Evolutionary conservation across 805 yeast genomes (phyloP), one percentile per base, ranked within the genome.

Genomic region (Starmerella powellii): DNA sequence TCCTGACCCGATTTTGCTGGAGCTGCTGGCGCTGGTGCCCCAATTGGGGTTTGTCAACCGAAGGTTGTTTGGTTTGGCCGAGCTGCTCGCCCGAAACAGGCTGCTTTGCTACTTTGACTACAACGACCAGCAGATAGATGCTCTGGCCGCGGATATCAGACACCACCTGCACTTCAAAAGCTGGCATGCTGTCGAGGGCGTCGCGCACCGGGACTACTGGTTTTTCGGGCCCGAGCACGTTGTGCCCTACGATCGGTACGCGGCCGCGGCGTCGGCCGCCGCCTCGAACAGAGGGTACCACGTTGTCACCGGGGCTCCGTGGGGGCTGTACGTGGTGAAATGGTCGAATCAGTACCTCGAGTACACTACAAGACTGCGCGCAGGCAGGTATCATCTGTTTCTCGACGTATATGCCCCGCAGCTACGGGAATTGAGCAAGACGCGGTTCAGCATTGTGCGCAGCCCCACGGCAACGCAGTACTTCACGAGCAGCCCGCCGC

Each of bases 171-270:
- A 46, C 8, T 31, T 49, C 23, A 33, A 41, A 13, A 45, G 50
- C n/a, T 51, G 53, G 53, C 42, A 33, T 4, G 42, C 44, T 4
- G 43, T 43, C n/a, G 50, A 51, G 17, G 40, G 35, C 11, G 44
- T 51, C 2, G 44, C 50, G 4, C 31, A 41, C 21, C 38, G 42
- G 24, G 53, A 51, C 35, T 42, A 45, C 33, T 51, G 55, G 55
- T 47, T 51, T 30, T 51, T 51, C 23, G 50, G 44, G 16, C 49
- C 55, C 6, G 51, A 49, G 33, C 50, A 46, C 20, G 41, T 46
- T 11, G 21, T 20, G 24, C 11, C 19, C 15, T 11, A 19, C 10
- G 27, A 20, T n/a, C 8, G 21, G 18, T 32, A 32, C 23, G 20
- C 32, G 6, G 38, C 24, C 29, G 30, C 40, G 6, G 35, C 19